Evolutionary conservation across 169 alveolate genomes (phyloP).

Genomic region (Eimeria falciformis): DNA sequence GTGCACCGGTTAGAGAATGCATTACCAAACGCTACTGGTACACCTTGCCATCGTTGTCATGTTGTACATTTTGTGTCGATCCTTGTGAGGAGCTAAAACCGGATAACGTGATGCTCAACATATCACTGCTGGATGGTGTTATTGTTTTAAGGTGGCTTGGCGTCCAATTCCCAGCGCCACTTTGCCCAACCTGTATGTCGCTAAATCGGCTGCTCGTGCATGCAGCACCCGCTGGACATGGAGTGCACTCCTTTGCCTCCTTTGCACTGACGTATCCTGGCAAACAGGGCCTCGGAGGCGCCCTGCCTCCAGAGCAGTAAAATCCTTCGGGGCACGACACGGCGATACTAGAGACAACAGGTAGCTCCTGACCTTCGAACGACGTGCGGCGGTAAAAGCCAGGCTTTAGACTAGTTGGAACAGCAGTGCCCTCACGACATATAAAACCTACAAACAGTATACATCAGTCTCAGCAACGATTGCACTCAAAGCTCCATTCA

Average conservation of each 20-base stretch:
- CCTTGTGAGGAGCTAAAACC: too few species aligned
- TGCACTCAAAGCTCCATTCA: too few species aligned
- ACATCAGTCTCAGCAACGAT: neutral
- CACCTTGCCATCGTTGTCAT: too few species aligned
- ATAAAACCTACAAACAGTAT: neutral
- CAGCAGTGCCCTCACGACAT: slow-evolving; percentile 63
- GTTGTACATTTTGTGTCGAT: too few species aligned
- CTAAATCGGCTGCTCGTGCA: slow-evolving; percentile 46
- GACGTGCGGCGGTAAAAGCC: slow-evolving; percentile 37
- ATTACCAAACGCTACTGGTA: too few species aligned
- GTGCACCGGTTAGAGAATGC: too few species aligned
- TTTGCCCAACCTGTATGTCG: slow-evolving; percentile 55
- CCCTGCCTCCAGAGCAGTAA: slow-evolving; percentile 63
- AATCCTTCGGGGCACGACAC: slow-evolving; percentile 67
- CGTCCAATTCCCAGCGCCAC: too few species aligned
- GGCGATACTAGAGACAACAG: neutral
- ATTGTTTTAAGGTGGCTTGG: too few species aligned
- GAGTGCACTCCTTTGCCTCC: slow-evolving; percentile 49
- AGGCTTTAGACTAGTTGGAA: slow-evolving; percentile 40
- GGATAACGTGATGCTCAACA: too few species aligned
- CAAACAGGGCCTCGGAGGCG: slow-evolving; percentile 55
- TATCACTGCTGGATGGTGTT: too few species aligned
- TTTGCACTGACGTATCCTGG: slow-evolving; percentile 49
- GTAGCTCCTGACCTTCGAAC: neutral
- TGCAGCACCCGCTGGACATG: slow-evolving; percentile 26